Conservation (phyloP, 2,329 filamentous ascomycete genomes). For the Exophiala sp. region DNA sequence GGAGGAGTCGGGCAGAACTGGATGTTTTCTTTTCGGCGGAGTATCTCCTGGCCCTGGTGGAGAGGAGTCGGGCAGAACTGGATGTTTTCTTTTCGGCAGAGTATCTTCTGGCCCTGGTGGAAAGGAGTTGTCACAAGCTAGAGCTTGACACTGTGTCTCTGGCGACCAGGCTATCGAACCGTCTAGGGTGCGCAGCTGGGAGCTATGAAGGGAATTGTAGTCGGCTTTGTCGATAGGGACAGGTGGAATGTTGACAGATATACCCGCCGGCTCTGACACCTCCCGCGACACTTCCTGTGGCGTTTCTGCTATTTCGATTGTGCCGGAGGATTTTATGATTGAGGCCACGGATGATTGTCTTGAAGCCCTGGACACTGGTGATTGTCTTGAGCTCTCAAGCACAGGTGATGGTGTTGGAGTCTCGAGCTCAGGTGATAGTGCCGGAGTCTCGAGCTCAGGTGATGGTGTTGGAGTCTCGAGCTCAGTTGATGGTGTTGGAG, state of each 20-base stretch:
- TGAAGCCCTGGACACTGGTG: neutral
- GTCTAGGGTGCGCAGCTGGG: conserved; percentile 12
- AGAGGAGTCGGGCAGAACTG: neutral
- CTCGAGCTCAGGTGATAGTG: too few species aligned
- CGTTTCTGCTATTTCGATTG: conserved; percentile 23
- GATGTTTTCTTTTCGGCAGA: neutral
- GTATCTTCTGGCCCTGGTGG: neutral
- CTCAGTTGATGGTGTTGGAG: too few species aligned
- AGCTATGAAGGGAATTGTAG: conserved; percentile 21
- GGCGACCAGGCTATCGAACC: neutral
- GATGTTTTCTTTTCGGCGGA: neutral
- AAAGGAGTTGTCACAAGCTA: too few species aligned
- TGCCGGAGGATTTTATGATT: conserved; percentile 1
- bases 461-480: too few species aligned
- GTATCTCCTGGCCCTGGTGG: neutral
- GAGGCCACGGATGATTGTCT: neutral
- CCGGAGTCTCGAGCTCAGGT: too few species aligned
- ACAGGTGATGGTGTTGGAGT: too few species aligned
- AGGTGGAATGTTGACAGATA: conserved; percentile 15
- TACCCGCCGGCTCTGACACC: neutral
- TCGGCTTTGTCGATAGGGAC: conserved; percentile 14
- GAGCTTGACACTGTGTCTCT: neutral
- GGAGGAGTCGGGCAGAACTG: neutral
- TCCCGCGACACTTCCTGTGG: conserved; percentile 12
- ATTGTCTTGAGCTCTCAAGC: too few species aligned